Conservation (phyloP, 805 yeast species). For the Barnettozyma populi region DNA sequence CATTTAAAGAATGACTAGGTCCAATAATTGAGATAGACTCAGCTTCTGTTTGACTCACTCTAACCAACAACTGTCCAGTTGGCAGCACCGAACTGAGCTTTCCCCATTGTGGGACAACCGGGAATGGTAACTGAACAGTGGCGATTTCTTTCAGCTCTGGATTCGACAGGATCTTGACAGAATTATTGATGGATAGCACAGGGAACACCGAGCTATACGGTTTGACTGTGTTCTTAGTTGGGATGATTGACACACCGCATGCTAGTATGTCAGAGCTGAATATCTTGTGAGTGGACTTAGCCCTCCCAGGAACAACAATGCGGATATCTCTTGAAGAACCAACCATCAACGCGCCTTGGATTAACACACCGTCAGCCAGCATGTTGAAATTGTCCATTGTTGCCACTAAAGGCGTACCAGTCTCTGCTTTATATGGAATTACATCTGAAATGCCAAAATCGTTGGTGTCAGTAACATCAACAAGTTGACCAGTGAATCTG, state of each 20-base stretch:
- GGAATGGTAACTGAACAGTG: conserved; percentile 39
- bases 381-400: conserved; percentile 49
- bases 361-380: conserved; percentile 52
- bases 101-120: conserved; percentile 35
- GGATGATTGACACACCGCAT: conserved; percentile 47
- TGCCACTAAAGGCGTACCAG: conserved; percentile 66
- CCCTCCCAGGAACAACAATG: conserved; percentile 52
- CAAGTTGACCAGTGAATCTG: conserved; percentile 49
- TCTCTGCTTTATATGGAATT: conserved; percentile 49
- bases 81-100: conserved; percentile 41
- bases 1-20: conserved; percentile 25
- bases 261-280: conserved; percentile 42
- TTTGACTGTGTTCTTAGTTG: conserved; percentile 19
- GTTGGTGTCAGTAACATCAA: conserved; percentile 43
- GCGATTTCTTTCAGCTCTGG: conserved; percentile 62
- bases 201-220: conserved; percentile 44
- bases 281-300: conserved; percentile 59
- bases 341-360: conserved; percentile 58
- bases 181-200: conserved; percentile 40
- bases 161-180: conserved; percentile 41
- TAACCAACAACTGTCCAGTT: conserved; percentile 53
- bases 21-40: conserved; percentile 47
- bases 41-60: conserved; percentile 51
- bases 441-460: conserved; percentile 50
- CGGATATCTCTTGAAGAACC: conserved; percentile 58